Percentiles rank a stretch among this genome's conserved stretches.
Evolutionary conservation across 192 early-diverging fungal genomes (phyloP).

Genomic region (Gamsiella multidivaricata): DNA sequence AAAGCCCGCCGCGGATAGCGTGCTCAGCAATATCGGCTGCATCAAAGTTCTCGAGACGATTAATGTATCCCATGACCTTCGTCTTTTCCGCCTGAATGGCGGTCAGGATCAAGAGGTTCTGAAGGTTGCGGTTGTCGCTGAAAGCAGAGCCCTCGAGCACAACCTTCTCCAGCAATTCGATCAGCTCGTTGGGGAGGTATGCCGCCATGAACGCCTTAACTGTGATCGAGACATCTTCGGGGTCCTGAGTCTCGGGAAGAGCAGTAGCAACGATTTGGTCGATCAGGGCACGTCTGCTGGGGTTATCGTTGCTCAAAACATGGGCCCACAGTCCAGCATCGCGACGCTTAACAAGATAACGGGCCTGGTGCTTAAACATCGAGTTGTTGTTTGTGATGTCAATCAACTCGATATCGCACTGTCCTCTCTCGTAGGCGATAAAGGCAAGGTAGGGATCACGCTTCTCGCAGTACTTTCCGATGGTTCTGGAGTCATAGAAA

Average conservation of each 20-base stretch:
- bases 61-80: conserved; percentile 95
- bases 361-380: conserved; percentile 99
- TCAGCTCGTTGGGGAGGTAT: conserved; percentile 94
- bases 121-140: conserved; percentile 94
- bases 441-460: conserved; percentile 96
- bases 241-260: conserved; percentile 94
- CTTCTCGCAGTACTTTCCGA: conserved; percentile 99
- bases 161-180: conserved; percentile 96
- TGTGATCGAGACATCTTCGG: conserved; percentile 96
- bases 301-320: conserved; percentile 83
- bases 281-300: conserved; percentile 88
- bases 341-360: conserved; percentile 93
- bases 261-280: conserved; percentile 95
- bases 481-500: conserved; percentile 74
- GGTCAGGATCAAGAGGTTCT: conserved; percentile 97
- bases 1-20: conserved; percentile 87
- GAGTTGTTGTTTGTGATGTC: conserved; percentile 97
- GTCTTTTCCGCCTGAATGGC: conserved; percentile 92
- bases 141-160: conserved; percentile 93
- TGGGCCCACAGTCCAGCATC: conserved; percentile 87
- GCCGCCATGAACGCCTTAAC: conserved; percentile 99
- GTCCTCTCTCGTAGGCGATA: conserved; percentile 93
- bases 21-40: conserved; percentile 98
- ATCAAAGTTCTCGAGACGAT: conserved; percentile 92
- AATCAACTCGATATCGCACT: conserved; percentile 94